Evolutionary conservation across 495 filamentous ascomycete genomes (phyloP), one percentile per base, ranked within the genome.

Genomic region (Penicillium angulare): DNA sequence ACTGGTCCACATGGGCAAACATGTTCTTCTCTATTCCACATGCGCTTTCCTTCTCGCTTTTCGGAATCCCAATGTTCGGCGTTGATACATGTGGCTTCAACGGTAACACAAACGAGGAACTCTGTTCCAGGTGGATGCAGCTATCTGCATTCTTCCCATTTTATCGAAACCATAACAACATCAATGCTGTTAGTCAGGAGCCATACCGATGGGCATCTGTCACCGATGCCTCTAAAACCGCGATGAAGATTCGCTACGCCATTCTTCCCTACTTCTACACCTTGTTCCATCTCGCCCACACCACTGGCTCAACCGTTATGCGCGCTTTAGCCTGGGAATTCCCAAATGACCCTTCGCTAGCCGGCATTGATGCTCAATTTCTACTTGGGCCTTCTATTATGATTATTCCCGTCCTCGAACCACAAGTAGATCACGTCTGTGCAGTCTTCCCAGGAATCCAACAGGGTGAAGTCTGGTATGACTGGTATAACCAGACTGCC

Each of bases 1-100:
- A 95, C 60, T 70, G 71, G 32, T 84, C 83, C 4, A 71, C 77
- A 12, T 93, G 84, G 80, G 69, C 73, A 3, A 83, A 77, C 49
- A 84, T 92, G 83, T 86, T 72, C 68, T 87, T 89, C 64, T 84
- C 84, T 22, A 95, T 95, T 60, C 79, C 88, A 0, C 90, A 95
- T 64, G 89, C 87, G 0, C 69, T 95, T 0, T 85, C 82, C 2
- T 92, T 91, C 72, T 84, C 81, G 5, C 77, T 95, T 6, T 92
- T 90, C 52, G 89, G 88, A 39, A 85, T 95, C 13, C 90, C 90
- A 6, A 92, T 95, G 88, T 92, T 93, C 51, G 90, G 90, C 10
- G 81, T 84, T 6, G 88, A 91, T 52, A 86, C 87, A 7, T 93
- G 90, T 60, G 90, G 90, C 9, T 95, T 93, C 72, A 75, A 71